These are phyloP conservation scores for Stylonectria norvegica DNA, from an alignment of 2,329 filamentous ascomycete species.

Conservation along the genomic window DNA sequence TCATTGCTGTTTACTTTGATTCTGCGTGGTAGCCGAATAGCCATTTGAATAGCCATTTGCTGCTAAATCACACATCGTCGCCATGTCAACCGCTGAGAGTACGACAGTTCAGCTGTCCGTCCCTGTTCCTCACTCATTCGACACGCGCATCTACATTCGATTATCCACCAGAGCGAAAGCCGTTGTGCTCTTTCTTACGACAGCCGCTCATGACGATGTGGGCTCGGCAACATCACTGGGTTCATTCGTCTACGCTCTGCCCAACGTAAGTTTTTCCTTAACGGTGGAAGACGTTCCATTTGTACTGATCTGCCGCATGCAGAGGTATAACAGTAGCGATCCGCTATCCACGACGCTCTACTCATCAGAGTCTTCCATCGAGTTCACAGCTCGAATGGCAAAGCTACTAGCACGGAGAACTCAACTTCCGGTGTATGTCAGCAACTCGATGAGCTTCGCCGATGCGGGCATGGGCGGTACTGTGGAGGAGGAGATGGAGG, in stretches of 20 bases:
- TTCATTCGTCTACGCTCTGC: slow-evolving; percentile 90
- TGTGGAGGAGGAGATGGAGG: slow-evolving; percentile 92
- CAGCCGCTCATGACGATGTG: slow-evolving; percentile 51
- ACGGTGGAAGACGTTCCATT: slow-evolving; percentile 5
- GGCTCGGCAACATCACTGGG: slow-evolving; percentile 60
- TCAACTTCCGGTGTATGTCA: slow-evolving; percentile 78
- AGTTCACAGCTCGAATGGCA: slow-evolving; percentile 82
- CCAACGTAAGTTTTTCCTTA: slow-evolving; percentile 61
- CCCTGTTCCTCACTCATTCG: slow-evolving; percentile 56
- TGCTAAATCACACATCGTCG: no score
- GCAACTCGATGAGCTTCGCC: slow-evolving; percentile 78
- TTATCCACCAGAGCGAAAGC: slow-evolving; percentile 57
- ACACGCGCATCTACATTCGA: slow-evolving; percentile 59
- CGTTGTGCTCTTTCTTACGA: slow-evolving; percentile 60
- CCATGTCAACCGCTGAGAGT: slow-evolving; percentile 4
- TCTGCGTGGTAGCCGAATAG: no score
- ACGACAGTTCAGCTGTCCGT: slow-evolving; percentile 49
- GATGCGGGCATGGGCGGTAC: slow-evolving; percentile 72
- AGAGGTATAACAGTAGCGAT: slow-evolving; percentile 55
- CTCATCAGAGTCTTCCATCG: slow-evolving; percentile 69
- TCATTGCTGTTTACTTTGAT: no score
- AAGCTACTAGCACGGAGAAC: slow-evolving; percentile 75
- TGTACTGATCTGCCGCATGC: slow-evolving; percentile 13
- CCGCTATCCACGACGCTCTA: slow-evolving; percentile 78
- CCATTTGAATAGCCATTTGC: no score